Evolutionary conservation across 1,139 yeast genomes (phyloP).

Genomic region (Taphrina pruni): DNA sequence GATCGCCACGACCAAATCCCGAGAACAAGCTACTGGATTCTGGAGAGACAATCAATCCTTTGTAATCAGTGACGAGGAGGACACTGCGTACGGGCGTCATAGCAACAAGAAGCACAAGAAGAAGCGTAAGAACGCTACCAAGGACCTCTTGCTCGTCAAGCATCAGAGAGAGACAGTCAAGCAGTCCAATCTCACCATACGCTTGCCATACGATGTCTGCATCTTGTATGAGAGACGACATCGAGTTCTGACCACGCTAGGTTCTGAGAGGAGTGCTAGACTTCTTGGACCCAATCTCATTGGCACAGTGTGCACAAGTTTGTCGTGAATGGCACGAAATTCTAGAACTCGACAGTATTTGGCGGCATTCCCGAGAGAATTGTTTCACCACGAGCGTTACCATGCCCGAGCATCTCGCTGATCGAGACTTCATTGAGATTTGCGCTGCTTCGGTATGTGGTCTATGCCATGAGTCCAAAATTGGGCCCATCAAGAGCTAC

Average conservation of each 20-base stretch:
- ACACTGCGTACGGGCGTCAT: background rate
- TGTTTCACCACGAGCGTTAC: background rate
- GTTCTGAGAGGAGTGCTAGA: background rate
- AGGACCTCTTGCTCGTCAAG: background rate
- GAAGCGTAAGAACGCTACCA: background rate
- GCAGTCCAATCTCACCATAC: background rate
- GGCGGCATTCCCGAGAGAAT: constrained; percentile 2
- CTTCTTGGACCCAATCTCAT: constrained; percentile 4
- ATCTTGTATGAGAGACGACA: background rate
- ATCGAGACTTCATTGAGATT: constrained; percentile 1
- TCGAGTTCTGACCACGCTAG: background rate
- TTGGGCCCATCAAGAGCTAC: constrained; percentile 6
- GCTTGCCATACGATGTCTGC: constrained; percentile 10
- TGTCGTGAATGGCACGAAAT: constrained; percentile 8
- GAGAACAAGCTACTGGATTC: background rate
- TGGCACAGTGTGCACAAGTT: constrained; percentile 11
- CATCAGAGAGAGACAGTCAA: background rate
- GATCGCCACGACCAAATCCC: background rate
- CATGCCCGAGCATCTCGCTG: constrained; percentile 11
- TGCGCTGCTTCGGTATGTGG: constrained; percentile 5
- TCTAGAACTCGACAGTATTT: background rate
- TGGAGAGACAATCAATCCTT: background rate
- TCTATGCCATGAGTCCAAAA: background rate
- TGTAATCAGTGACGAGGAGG: constrained; percentile 12
- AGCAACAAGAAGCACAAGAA: background rate